These are phyloP conservation scores for Rhizodiscina lignyota DNA, from an alignment of 495 filamentous ascomycete genomes.

Conservation along the genomic window DNA sequence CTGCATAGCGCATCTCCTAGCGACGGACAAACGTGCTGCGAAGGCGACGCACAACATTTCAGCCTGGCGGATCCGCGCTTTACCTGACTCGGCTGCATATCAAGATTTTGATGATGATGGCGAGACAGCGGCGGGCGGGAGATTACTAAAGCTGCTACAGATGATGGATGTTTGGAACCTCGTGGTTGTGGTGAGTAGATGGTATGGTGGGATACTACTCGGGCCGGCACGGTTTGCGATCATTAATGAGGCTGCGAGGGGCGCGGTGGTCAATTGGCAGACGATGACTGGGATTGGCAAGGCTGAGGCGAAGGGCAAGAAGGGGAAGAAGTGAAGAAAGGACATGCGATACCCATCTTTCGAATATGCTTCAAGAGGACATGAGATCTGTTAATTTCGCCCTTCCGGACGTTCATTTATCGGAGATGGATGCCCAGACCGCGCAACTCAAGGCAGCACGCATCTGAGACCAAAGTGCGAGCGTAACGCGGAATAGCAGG, in stretches of 20 bases:
- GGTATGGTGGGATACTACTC: constrained; percentile 83
- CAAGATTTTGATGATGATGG: constrained; percentile 96
- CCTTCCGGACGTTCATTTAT: too few relatives aligned
- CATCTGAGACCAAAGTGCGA: too few relatives aligned
- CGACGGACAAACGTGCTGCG: constrained; percentile 64
- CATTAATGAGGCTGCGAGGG: constrained; percentile 72
- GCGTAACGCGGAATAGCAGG: too few relatives aligned
- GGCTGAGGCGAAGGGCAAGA: too few relatives aligned
- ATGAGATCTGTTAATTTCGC: too few relatives aligned
- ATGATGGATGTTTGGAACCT: constrained; percentile 87
- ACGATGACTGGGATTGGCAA: too few relatives aligned
- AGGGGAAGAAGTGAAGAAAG: too few relatives aligned
- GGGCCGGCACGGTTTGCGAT: constrained; percentile 80
- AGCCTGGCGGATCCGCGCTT: constrained; percentile 46
- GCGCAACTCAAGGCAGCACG: too few relatives aligned
- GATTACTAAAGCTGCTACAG: constrained; percentile 79
- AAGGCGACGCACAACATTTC: constrained; percentile 85
- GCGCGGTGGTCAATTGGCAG: constrained; percentile 70
- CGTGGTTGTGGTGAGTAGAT: constrained; percentile 85
- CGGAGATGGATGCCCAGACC: too few relatives aligned
- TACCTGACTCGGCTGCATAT: constrained; percentile 38
- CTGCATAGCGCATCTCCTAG: constrained; percentile 54
- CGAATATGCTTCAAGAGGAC: too few relatives aligned
- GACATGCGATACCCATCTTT: too few relatives aligned
- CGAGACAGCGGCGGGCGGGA: constrained; percentile 80